These are phyloP conservation scores for Jasminum sambac DNA, from an alignment of 257 asterid species.

Conservation along the genomic window DNA sequence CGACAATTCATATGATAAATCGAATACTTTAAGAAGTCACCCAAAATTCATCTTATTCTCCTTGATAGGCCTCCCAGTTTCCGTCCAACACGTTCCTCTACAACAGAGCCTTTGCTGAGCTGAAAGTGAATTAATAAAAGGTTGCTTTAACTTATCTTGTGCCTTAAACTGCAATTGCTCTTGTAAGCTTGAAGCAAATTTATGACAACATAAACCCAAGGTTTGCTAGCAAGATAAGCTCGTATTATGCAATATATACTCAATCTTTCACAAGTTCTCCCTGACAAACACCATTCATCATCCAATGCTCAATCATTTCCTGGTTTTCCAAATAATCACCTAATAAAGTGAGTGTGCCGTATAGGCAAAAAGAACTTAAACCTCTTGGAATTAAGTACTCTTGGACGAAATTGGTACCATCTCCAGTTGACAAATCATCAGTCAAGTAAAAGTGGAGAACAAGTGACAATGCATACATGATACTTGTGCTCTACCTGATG, in stretches of 20 bases:
- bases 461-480: constrained; percentile 42
- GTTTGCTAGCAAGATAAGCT: neutral
- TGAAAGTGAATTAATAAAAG: no score
- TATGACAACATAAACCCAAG: neutral
- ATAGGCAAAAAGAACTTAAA: constrained; percentile 57
- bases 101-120: no score
- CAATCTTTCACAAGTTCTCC: constrained; percentile 70
- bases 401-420: constrained; percentile 65
- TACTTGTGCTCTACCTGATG: constrained; percentile 74
- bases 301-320: constrained; percentile 52
- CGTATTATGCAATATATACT: neutral
- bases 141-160: no score
- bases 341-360: constrained; percentile 69
- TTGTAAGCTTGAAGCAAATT: constrained; percentile 26
- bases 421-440: constrained; percentile 50
- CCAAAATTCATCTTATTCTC: no score
- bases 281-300: constrained; percentile 63
- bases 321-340: constrained; percentile 43
- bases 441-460: constrained; percentile 23
- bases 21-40: no score
- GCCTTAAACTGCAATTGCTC: constrained; percentile 43
- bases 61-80: no score
- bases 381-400: constrained; percentile 67
- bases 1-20: no score
- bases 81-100: no score